Base-by-base conservation (phyloP, 2,329 filamentous ascomycete genomes). In the Claviceps digitariae region DNA sequence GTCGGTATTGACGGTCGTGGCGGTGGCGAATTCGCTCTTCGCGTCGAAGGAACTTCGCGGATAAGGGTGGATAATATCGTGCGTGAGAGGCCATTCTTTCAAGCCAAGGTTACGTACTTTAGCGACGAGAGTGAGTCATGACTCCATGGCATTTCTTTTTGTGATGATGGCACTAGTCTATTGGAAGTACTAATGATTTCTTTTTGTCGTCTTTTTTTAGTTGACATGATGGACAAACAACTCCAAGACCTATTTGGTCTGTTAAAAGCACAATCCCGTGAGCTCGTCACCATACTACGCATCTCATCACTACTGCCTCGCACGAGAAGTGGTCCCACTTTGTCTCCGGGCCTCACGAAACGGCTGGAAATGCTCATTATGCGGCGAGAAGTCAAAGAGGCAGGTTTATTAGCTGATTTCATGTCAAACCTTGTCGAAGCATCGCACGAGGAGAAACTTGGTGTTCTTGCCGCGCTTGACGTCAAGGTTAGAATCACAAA, bases 391-490 rank as follows among this genome's bases (percentile, higher is more conserved):
- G 67, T 93, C 50, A 75, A 81, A 44, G 90, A 97, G 60, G 90
- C 90, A 1, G 91, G 91, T 2, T 73, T 82, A 9, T 76, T 98
- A 10, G 91, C 93, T 7, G 93, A 98, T 66, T 97, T 97, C 66
- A 96, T 98, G 89, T 85, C 89, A 41, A 95, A 95, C 64, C 79
- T 97, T 25, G 81, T 95, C 2, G 89, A 95, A 57, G 84, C 86
- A 50, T 86, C 82, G 10, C 86, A 94, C 58, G 89, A 95, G 66
- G 93, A 98, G 65, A 96, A 95, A 68, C 76, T 98, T 52, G 82
- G 87, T 53, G 81, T 98, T 17, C 74, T 98, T 38, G 81, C 88
- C n/a, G 83, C 90, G 0, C 70, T 94, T 5, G 83, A 90, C 61
- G 75, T 93, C 48, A 86, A 87, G 60, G 81, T 86, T 48, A 79